phyloP scores from a whole-genome alignment of 306 rosid genomes.

The Lablab purpureus region DNA sequence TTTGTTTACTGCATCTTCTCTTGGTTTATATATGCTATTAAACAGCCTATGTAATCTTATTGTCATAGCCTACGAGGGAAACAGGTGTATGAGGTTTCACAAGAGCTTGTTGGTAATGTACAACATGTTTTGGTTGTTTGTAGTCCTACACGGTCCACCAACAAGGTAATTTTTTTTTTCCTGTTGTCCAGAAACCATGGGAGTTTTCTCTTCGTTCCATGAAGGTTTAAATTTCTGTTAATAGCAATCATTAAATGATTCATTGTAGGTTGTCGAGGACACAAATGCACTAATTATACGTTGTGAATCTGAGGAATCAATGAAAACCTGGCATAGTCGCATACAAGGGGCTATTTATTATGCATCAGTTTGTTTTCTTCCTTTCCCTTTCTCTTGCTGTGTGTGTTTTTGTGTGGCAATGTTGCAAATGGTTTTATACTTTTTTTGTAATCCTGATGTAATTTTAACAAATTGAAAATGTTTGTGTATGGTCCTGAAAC shows the following conservation, averaged over 20 bases:
- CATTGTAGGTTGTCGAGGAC: conserved; percentile 87
- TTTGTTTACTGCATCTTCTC: conserved; percentile 29
- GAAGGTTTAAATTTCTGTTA: conserved; percentile 35
- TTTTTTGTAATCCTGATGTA: conserved; percentile 16
- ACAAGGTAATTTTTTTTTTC: conserved; percentile 62
- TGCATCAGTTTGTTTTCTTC: conserved; percentile 71
- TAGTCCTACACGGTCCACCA: conserved; percentile 60
- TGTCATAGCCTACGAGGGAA: conserved; percentile 83
- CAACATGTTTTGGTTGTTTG: conserved; percentile 81
- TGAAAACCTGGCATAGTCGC: conserved; percentile 83
- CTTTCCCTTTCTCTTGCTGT: not conserved
- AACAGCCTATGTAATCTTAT: conserved; percentile 44
- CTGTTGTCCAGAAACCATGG: conserved; percentile 22
- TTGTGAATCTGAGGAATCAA: conserved; percentile 79
- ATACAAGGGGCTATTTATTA: conserved; percentile 90
- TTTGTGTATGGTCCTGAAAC: conserved; percentile 31
- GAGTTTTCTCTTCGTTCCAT: conserved; percentile 22
- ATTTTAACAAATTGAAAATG: conserved; percentile 17
- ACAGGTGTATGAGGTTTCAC: conserved; percentile 73
- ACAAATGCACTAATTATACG: conserved; percentile 77
- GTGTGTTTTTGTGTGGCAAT: not conserved
- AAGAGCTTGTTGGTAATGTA: conserved; percentile 76
- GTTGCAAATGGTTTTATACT: not conserved
- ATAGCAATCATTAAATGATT: conserved; percentile 30
- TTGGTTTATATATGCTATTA: conserved; percentile 35